A percentile compares a stretch with the other conserved stretches of the same genome.
These are phyloP conservation scores for Ogataea methanolica DNA, from an alignment of 805 yeast genomes.

Conservation along the genomic window DNA sequence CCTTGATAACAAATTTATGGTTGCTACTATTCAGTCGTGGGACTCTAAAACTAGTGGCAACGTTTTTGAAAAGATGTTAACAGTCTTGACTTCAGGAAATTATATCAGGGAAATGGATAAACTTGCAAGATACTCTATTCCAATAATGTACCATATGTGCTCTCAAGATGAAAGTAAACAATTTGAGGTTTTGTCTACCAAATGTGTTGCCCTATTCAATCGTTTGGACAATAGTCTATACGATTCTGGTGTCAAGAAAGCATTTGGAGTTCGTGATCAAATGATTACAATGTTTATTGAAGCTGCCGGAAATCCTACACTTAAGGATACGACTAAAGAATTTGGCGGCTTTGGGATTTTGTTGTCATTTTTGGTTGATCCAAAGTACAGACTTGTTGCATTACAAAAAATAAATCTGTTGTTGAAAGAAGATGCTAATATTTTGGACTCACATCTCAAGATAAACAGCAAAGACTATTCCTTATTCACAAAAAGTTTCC, in stretches of 20 bases:
- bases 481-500: too few relatives aligned
- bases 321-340: conserved; percentile 6
- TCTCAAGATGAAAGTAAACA: conserved; percentile 10
- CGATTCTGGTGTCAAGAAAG: conserved; percentile 4
- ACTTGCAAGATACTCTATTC: conserved; percentile 11
- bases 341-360: conserved; percentile 15
- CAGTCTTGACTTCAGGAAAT: conserved; percentile 10
- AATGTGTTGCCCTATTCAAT: conserved; percentile 11
- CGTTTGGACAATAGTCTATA: conserved; percentile 3
- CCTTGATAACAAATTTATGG: background rate
- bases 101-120: conserved; percentile 9
- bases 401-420: conserved; percentile 7
- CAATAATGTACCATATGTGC: conserved; percentile 12
- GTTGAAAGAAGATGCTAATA: conserved; percentile 1
- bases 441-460: conserved; percentile 10
- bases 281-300: conserved; percentile 11
- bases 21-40: background rate
- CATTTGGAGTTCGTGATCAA: conserved; percentile 7
- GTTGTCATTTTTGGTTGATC: conserved; percentile 10
- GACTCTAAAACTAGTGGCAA: background rate
- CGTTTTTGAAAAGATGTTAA: conserved; percentile 15
- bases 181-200: conserved; percentile 12
- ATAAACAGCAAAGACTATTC: too few relatives aligned
- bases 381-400: conserved; percentile 7
- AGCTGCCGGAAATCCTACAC: conserved; percentile 10